Percentiles rank a stretch among this genome's conserved stretches.
phyloP scores from a whole-genome alignment of 1,139 yeast species.

The Trichomonascaceae sp. region DNA sequence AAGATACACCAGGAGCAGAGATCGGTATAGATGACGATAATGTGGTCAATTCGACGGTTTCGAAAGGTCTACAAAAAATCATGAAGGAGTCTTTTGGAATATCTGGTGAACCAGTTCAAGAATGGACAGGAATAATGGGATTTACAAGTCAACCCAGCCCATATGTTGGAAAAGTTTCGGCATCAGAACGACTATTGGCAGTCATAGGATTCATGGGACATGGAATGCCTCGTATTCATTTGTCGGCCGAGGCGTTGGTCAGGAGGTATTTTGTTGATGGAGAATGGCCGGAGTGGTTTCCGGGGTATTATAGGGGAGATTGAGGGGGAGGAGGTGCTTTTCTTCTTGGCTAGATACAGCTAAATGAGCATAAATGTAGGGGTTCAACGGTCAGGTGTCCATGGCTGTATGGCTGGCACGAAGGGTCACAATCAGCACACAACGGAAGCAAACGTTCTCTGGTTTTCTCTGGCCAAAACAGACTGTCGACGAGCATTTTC shows the following conservation, averaged over 20 bases:
- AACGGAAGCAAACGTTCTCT: too few species aligned
- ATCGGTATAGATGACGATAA: constrained; percentile 20
- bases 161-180: constrained; percentile 28
- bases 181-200: constrained; percentile 28
- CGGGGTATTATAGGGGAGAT: constrained; percentile 13
- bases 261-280: constrained; percentile 12
- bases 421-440: too few species aligned
- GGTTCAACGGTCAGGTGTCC: too few species aligned
- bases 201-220: constrained; percentile 45
- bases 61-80: constrained; percentile 16
- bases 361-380: too few species aligned
- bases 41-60: constrained; percentile 16
- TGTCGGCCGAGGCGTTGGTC: constrained; percentile 24
- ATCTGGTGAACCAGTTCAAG: constrained; percentile 18
- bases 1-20: constrained; percentile 18
- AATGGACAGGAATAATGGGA: constrained; percentile 42
- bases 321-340: too few species aligned
- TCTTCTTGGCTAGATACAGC: too few species aligned
- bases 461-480: too few species aligned
- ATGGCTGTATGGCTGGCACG: too few species aligned
- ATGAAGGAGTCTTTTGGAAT: constrained; percentile 19
- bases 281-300: constrained; percentile 24
- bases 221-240: constrained; percentile 43
- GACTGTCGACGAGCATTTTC: too few species aligned
- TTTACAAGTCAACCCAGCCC: constrained; percentile 31